These are phyloP conservation scores for Cercis canadensis DNA, from an alignment of 306 rosid species.

Conservation along the genomic window DNA sequence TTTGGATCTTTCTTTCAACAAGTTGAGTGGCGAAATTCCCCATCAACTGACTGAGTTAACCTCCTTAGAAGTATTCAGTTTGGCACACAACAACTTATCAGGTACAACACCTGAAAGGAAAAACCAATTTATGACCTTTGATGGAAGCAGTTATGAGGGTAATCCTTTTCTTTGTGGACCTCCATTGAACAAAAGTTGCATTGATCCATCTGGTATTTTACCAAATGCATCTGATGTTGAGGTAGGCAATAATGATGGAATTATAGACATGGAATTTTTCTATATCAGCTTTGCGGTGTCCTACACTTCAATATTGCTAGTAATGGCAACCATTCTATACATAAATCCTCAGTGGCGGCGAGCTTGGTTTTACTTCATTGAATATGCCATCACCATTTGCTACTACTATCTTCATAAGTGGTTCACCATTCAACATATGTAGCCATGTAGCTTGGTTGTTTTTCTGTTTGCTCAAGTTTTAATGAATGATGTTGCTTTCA, in stretches of 20 bases:
- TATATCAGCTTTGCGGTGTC: not conserved
- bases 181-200: not conserved
- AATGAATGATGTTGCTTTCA: too few species aligned
- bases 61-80: not conserved
- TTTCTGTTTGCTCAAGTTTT: too few species aligned
- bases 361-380: not conserved
- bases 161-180: conserved; percentile 8
- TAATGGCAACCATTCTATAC: not conserved
- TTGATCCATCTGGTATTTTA: too few species aligned
- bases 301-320: not conserved
- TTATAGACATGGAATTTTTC: not conserved
- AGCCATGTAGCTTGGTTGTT: too few species aligned
- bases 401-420: not conserved
- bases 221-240: not conserved
- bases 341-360: conserved; percentile 1
- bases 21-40: not conserved
- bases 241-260: not conserved
- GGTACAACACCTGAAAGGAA: not conserved
- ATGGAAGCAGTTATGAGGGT: not conserved
- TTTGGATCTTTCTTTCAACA: not conserved
- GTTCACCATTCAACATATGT: too few species aligned
- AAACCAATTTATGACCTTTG: not conserved
- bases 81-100: conserved; percentile 1
- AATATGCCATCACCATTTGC: not conserved
- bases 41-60: not conserved